Percentiles rank a stretch among this genome's conserved stretches.
Conservation (phyloP, 2,329 filamentous ascomycete species). For the Passalora sequoiae region DNA sequence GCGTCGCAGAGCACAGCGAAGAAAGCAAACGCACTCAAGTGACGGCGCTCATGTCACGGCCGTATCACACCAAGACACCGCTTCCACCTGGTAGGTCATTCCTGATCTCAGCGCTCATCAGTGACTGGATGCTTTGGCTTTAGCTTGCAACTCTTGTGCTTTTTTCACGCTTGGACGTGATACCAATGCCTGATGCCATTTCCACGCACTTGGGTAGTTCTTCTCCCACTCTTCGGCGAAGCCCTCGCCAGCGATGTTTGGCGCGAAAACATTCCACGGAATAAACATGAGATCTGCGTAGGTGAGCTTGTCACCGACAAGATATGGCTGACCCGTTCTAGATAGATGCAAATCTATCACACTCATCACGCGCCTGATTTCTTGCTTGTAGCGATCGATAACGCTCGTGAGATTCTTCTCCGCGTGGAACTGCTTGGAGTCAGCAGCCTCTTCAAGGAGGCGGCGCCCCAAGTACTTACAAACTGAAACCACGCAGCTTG, state of each 20-base stretch:
- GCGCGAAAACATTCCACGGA: constrained; percentile 30
- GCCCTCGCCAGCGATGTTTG: constrained; percentile 20
- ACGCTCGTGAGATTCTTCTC: constrained; percentile 40
- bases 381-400: constrained; percentile 42
- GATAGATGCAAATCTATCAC: constrained; percentile 41
- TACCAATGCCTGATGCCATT: constrained; percentile 29
- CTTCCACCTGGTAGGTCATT: too few species aligned
- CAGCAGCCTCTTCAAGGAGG: too few species aligned
- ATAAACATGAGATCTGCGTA: constrained; percentile 42
- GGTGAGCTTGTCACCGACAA: constrained; percentile 42
- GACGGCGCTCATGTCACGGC: too few species aligned
- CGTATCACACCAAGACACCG: too few species aligned
- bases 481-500: constrained; percentile 42
- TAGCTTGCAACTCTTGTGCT: constrained; percentile 23
- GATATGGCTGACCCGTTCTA: constrained; percentile 32
- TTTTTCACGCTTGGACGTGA: constrained; percentile 29
- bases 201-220: constrained; percentile 25
- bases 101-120: too few species aligned
- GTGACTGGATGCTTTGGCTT: constrained; percentile 11
- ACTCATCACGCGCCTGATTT: constrained; percentile 42
- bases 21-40: too few species aligned
- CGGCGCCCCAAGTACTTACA: too few species aligned
- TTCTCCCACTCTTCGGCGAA: constrained; percentile 24
- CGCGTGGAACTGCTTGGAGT: not conserved
- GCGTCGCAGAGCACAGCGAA: too few species aligned